These are phyloP conservation scores for Diaporthe vaccinii DNA, from an alignment of 2,329 filamentous ascomycete species.

Conservation along the genomic window DNA sequence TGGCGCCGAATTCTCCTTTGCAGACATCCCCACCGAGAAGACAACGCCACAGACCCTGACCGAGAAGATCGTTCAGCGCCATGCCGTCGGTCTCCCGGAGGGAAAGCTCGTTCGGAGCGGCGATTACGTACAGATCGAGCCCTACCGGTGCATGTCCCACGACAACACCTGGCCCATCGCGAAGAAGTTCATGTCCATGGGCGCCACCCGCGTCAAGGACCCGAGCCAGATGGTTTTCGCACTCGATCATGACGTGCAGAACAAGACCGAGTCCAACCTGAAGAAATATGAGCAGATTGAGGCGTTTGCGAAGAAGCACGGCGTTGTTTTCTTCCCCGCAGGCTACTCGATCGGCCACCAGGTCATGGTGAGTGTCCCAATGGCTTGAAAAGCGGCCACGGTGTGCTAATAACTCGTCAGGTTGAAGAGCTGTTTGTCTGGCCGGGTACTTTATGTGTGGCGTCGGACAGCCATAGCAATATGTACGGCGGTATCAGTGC, in stretches of 20 bases:
- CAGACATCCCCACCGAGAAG: conserved; percentile 30
- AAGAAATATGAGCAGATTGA: conserved; percentile 88
- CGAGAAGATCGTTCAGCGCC: conserved; percentile 91
- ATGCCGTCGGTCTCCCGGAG: conserved; percentile 79
- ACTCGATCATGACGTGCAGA: conserved; percentile 90
- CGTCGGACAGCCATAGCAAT: conserved; percentile 82
- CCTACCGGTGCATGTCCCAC: conserved; percentile 86
- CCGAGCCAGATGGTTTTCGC: conserved; percentile 84
- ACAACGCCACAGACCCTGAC: conserved; percentile 81
- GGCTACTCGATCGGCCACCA: conserved; percentile 91
- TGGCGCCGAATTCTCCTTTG: conserved; percentile 14
- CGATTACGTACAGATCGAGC: conserved; percentile 85
- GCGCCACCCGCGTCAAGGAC: conserved; percentile 80
- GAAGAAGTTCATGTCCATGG: conserved; percentile 84
- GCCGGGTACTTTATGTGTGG: conserved; percentile 88
- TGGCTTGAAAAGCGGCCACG: conserved; percentile 51
- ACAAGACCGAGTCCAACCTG: conserved; percentile 81
- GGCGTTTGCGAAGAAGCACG: conserved; percentile 83
- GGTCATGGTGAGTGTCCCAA: conserved; percentile 72
- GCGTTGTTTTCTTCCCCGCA: conserved; percentile 82
- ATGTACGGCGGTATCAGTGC: conserved; percentile 86
- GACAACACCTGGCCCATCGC: conserved; percentile 67
- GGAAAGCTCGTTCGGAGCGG: conserved; percentile 83
- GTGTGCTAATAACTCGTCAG: conserved; percentile 4
- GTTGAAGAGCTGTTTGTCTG: conserved; percentile 82